Evolutionary conservation across 2,329 filamentous ascomycete species (phyloP).

Genomic region (Mollisiaceae sp.): DNA sequence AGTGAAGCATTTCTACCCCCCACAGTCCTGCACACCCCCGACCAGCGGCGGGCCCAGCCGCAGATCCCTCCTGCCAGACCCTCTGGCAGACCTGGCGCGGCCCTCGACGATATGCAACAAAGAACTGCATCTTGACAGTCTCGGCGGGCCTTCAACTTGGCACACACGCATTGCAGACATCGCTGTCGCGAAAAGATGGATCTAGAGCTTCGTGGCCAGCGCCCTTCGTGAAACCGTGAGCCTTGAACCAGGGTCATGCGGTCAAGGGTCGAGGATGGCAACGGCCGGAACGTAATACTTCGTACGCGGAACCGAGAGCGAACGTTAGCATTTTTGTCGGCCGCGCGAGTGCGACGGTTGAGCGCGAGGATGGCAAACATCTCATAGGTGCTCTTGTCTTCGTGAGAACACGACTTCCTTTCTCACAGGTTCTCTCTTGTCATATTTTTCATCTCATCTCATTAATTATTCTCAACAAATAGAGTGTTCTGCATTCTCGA

Average conservation of each 20-base stretch:
- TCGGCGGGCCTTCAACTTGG: not conserved
- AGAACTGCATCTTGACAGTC: not conserved
- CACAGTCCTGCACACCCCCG: not conserved
- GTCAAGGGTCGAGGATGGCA: too few species aligned
- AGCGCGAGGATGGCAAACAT: too few species aligned
- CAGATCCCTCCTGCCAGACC: not conserved
- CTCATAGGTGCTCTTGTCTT: not conserved
- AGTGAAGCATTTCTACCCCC: not conserved
- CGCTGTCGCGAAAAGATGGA: not conserved
- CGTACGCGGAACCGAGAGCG: not conserved
- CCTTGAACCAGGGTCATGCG: conserved; percentile 4
- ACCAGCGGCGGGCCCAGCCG: not conserved
- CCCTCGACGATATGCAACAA: conserved; percentile 5
- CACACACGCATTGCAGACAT: not conserved
- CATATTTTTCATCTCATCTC: not conserved
- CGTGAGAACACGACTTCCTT: not conserved
- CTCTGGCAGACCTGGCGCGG: conserved; percentile 3
- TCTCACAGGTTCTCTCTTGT: not conserved
- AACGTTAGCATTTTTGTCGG: not conserved
- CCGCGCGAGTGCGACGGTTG: not conserved
- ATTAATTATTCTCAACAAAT: not conserved
- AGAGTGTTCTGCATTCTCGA: not conserved
- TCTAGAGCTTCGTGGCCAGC: conserved; percentile 4
- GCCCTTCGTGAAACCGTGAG: not conserved
- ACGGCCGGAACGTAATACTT: too few species aligned